Base-by-base conservation (phyloP, 2,329 filamentous ascomycete genomes). In the Pochonia chlamydosporia region DNA sequence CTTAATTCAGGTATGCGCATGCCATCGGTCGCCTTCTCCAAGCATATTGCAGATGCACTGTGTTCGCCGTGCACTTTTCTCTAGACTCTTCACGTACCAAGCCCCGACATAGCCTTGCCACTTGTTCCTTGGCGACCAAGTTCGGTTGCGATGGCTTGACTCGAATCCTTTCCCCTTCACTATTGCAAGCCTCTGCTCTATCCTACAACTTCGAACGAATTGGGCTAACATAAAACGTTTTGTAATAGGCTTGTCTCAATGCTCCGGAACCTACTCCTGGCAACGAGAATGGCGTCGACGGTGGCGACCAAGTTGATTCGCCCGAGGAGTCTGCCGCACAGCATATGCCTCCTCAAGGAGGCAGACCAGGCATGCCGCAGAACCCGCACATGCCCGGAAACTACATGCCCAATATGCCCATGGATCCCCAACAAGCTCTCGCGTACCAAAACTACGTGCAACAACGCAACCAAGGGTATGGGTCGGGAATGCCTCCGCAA, bases 1-100 rank as follows among this genome's bases (percentile, higher is more conserved):
- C 68, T 76, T 99, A 56, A 97, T 99, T 58, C 93, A 99, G 84
- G 93, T 96, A 50, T n/a, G n/a, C n/a, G n/a, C n/a, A n/a, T n/a
- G n/a, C n/a, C n/a, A n/a, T n/a, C n/a, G n/a, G n/a, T n/a, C n/a
- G n/a, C n/a, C n/a, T n/a, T n/a, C n/a, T n/a, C n/a, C n/a, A n/a
- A n/a, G n/a, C n/a, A n/a, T n/a, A n/a, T n/a, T n/a, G n/a, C n/a
- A n/a, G n/a, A n/a, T n/a, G n/a, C n/a, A n/a, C n/a, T n/a, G n/a
- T n/a, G n/a, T n/a, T n/a, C n/a, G n/a, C n/a, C n/a, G n/a, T n/a
- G n/a, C n/a, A n/a, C n/a, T n/a, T n/a, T n/a, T n/a, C n/a, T n/a
- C n/a, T n/a, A n/a, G n/a, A n/a, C n/a, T n/a, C n/a, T n/a, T n/a
- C n/a, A n/a, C n/a, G n/a, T n/a, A n/a, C n/a, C n/a, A n/a, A n/a